Evolutionary conservation across 1,284 basidiomycete genomes (phyloP), one percentile per base, ranked within the genome.

Genomic region (Rhodofomes roseus): DNA sequence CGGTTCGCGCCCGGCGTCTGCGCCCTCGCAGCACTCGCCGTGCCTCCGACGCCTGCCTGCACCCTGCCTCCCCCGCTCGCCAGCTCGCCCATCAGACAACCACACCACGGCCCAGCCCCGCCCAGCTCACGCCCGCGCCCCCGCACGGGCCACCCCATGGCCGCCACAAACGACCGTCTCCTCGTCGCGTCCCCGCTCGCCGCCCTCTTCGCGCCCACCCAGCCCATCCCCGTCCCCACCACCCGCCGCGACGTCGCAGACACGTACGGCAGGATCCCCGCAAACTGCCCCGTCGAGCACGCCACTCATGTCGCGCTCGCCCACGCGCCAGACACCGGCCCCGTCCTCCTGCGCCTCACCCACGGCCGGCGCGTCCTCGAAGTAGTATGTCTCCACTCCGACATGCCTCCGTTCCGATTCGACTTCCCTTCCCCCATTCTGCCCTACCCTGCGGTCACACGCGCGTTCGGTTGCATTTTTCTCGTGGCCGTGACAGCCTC

Each of bases 321-420:
- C 57, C 79, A 87, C 66, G 80, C 86, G 8, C 74, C 80, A 7
- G 69, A 75, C 31, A 86, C 87, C 7, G 89, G 90, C 12, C 81
- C 85, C 51, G 79, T 95, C 59, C 80, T 95, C 52, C 76, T 90
- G 54, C 88, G 93, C 64, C 81, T 92, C 48, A 79, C 94, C 55
- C 86, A 92, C 66, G 86, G 83, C 57, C 90, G 89, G 20, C 75
- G 88, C 62, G 85, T 90, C 51, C 74, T 95, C 39, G 92, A 96
- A 68, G 83, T 96, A 39, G 71, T 88, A 34, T 88, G 90, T 2
- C 77, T 95, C 46, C 84, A 88, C 1, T 81, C 80, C 4, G 78
- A 84, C 63, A 74, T 85, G 3, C 75, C 81, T 44, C 85, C 88
- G 12, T 78, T 94, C 60, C 86, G 92, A 56, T 86, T 95, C 67